phyloP scores from a whole-genome alignment of 2,329 filamentous ascomycete genomes.

The Malbranchea cinnamomea region DNA sequence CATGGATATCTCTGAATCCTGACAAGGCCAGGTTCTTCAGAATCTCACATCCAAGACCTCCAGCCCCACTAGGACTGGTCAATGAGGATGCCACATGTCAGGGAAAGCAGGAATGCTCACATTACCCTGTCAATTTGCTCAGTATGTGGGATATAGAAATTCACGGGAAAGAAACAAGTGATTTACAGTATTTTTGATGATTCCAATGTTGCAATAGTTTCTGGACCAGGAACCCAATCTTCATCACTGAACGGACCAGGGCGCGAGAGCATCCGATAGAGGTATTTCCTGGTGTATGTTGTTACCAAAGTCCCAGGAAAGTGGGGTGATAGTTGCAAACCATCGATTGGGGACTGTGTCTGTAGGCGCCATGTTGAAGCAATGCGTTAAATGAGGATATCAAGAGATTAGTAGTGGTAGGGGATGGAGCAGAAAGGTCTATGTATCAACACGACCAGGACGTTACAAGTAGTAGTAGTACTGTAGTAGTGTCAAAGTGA shows the following conservation, averaged over 20 bases:
- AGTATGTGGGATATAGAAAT: conserved; percentile 2
- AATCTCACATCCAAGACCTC: conserved; percentile 89
- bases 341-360: conserved; percentile 12
- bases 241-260: conserved; percentile 69
- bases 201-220: conserved; percentile 43
- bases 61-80: conserved; percentile 54
- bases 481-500: too few species aligned
- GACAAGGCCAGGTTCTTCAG: conserved; percentile 91
- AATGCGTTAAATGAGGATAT: too few species aligned
- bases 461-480: too few species aligned
- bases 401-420: too few species aligned
- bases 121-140: conserved; percentile 17
- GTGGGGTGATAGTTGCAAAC: conserved; percentile 10
- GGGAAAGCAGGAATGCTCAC: conserved; percentile 12
- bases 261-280: conserved; percentile 64
- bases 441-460: too few species aligned
- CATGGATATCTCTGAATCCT: conserved; percentile 92
- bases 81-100: background rate
- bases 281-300: conserved; percentile 52
- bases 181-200: conserved; percentile 61
- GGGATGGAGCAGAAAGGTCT: too few species aligned
- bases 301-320: conserved; percentile 5
- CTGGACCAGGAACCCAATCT: conserved; percentile 37
- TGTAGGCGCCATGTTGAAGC: too few species aligned
- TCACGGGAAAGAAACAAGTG: background rate